phyloP scores from a whole-genome alignment of 345 rosid species.

The Conringia planisiliqua region DNA sequence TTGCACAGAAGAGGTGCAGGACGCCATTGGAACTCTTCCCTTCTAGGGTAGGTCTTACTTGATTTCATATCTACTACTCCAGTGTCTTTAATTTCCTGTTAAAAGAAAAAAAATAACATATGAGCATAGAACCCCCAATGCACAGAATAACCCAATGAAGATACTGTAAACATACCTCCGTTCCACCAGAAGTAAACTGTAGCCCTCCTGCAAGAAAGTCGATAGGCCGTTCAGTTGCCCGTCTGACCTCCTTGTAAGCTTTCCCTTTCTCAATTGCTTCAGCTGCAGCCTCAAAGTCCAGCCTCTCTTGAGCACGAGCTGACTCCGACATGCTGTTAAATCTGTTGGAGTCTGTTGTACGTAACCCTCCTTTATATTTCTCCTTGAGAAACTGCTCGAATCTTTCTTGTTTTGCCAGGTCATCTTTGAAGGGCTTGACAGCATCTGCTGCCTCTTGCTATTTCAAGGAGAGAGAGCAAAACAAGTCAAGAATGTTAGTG shows the following conservation, averaged over 20 bases:
- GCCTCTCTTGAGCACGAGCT: slow-evolving; percentile 90
- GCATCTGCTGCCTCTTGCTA: slow-evolving; percentile 61
- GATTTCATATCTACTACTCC: slow-evolving; percentile 46
- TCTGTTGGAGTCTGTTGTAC: slow-evolving; percentile 48
- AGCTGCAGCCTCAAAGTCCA: slow-evolving; percentile 96
- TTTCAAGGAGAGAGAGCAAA: slow-evolving; percentile 18
- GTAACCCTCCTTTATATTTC: slow-evolving; percentile 90
- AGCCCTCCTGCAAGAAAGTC: slow-evolving; percentile 57
- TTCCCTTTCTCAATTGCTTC: slow-evolving; percentile 84
- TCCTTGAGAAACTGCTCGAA: slow-evolving; percentile 92
- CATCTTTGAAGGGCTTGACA: slow-evolving; percentile 80
- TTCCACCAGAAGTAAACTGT: slow-evolving; percentile 75
- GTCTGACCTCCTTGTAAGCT: slow-evolving; percentile 43
- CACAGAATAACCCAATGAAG: slow-evolving; percentile 14
- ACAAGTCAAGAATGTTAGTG: neutral
- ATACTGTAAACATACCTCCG: slow-evolving; percentile 51
- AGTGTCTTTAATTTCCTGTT: slow-evolving; percentile 52
- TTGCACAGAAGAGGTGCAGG: slow-evolving; percentile 89
- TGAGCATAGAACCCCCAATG: slow-evolving; percentile 16
- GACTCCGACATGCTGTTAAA: slow-evolving; percentile 72
- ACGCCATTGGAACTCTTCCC: slow-evolving; percentile 95
- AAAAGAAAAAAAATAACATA: neutral
- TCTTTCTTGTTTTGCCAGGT: slow-evolving; percentile 84
- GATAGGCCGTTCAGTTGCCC: slow-evolving; percentile 38
- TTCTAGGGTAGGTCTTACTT: slow-evolving; percentile 57